These are phyloP conservation scores for Aspergillus sp. DNA, from an alignment of 2,329 filamentous ascomycete species.

Conservation along the genomic window DNA sequence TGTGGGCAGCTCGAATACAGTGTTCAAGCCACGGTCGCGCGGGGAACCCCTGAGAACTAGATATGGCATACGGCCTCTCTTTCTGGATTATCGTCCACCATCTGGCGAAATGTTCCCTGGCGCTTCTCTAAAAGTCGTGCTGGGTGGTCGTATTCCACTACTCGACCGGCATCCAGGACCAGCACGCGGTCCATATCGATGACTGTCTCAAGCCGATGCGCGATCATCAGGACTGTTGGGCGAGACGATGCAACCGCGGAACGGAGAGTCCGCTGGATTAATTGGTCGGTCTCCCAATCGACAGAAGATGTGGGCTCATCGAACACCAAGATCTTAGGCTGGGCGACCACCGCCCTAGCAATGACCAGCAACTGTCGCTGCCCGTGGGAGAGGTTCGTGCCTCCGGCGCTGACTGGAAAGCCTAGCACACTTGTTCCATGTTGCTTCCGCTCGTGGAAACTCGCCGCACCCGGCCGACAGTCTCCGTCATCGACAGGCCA, in stretches of 20 bases:
- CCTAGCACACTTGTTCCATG: neutral
- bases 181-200: constrained; percentile 74
- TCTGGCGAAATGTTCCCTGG: neutral
- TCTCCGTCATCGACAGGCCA: constrained; percentile 16
- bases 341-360: constrained; percentile 56
- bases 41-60: too few relatives aligned
- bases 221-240: constrained; percentile 70
- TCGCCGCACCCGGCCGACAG: neutral
- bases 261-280: constrained; percentile 72
- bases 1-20: too few relatives aligned
- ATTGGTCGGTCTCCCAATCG: constrained; percentile 71
- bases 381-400: constrained; percentile 46
- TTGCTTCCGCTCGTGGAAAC: too few relatives aligned
- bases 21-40: too few relatives aligned
- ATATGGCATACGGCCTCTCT: neutral
- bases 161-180: constrained; percentile 66
- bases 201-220: constrained; percentile 72
- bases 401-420: neutral
- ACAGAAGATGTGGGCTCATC: constrained; percentile 79
- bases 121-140: constrained; percentile 53
- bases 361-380: constrained; percentile 32
- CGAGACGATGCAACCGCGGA: constrained; percentile 63
- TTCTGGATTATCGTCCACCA: neutral
- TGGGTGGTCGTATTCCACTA: constrained; percentile 67
- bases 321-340: constrained; percentile 74